Conservation (phyloP, 352 stramenopile species). For the Achlya hypogyna region DNA sequence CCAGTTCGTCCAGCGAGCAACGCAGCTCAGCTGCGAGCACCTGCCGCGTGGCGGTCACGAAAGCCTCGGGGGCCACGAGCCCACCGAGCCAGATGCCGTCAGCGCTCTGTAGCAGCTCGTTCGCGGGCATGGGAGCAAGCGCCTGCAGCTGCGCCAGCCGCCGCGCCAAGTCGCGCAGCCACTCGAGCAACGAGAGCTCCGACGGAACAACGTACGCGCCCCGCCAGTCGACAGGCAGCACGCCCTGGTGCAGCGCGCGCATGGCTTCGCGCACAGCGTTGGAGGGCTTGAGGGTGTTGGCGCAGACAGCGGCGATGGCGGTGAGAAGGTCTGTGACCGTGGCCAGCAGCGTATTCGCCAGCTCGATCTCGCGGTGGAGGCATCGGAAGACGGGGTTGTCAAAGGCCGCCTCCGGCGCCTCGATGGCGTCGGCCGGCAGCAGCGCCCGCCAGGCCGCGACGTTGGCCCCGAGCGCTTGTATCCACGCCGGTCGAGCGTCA, state of each 20-base stretch:
- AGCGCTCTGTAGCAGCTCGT: not conserved
- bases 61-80: conserved; percentile 89
- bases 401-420: conserved; percentile 47
- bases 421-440: conserved; percentile 38
- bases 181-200: conserved; percentile 62
- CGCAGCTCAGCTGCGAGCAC: conserved; percentile 62
- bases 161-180: conserved; percentile 74
- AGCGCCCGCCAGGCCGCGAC: conserved; percentile 51
- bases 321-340: conserved; percentile 60
- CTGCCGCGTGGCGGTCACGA: conserved; percentile 88
- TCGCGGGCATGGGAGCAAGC: conserved; percentile 27
- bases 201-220: conserved; percentile 45
- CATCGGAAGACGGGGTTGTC: conserved; percentile 87
- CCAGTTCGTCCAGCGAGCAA: conserved; percentile 85
- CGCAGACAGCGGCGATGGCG: conserved; percentile 64
- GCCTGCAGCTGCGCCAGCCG: conserved; percentile 56
- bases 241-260: conserved; percentile 58
- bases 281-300: conserved; percentile 79
- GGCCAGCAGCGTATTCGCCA: conserved; percentile 52
- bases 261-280: conserved; percentile 81
- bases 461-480: conserved; percentile 67
- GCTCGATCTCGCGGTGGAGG: conserved; percentile 81
- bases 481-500: conserved; percentile 64
- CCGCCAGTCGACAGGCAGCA: conserved; percentile 51
- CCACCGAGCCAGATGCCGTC: conserved; percentile 84